phyloP scores from a whole-genome alignment of 75 land plant genomes.

The Isoetes taiwanensis region DNA sequence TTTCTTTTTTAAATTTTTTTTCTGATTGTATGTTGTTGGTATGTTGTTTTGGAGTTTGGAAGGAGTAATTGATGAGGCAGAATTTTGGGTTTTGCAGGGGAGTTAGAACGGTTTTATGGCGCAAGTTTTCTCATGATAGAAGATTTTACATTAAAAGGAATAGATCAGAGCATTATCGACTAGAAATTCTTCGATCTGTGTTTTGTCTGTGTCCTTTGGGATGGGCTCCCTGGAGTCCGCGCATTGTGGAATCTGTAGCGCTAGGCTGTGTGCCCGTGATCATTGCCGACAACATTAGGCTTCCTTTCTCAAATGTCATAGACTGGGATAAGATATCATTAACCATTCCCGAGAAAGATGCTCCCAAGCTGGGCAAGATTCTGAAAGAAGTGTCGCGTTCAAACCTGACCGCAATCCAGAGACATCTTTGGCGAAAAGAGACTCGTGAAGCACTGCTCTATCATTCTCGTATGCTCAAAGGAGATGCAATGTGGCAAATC shows the following conservation, averaged over 20 bases:
- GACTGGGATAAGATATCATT: slow-evolving; percentile 61
- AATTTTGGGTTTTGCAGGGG: slow-evolving; percentile 27
- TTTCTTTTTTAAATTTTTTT: not conserved
- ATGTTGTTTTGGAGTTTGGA: not conserved
- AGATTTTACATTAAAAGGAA: slow-evolving; percentile 50
- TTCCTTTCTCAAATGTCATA: slow-evolving; percentile 49
- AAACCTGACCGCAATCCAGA: slow-evolving; percentile 55
- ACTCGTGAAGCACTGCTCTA: slow-evolving; percentile 50
- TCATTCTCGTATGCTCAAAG: slow-evolving; percentile 22
- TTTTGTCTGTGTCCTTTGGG: slow-evolving; percentile 91
- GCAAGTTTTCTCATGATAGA: slow-evolving; percentile 28
- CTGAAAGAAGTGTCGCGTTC: slow-evolving; percentile 52
- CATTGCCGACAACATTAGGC: slow-evolving; percentile 69
- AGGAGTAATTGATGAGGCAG: not conserved
- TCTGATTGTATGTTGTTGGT: not conserved
- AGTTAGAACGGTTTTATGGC: slow-evolving; percentile 58
- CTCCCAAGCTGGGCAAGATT: slow-evolving; percentile 35
- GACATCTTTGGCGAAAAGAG: slow-evolving; percentile 44
- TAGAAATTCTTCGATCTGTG: slow-evolving; percentile 65
- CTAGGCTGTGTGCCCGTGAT: slow-evolving; percentile 91
- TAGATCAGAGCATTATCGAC: slow-evolving; percentile 42
- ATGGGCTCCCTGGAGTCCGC: slow-evolving; percentile 99
- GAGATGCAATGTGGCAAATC: slow-evolving; percentile 97
- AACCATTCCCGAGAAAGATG: slow-evolving; percentile 61
- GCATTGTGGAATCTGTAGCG: slow-evolving; percentile 70